Evolutionary conservation across 2,329 filamentous ascomycete genomes (phyloP).

Genomic region (Diaporthe destruens): DNA sequence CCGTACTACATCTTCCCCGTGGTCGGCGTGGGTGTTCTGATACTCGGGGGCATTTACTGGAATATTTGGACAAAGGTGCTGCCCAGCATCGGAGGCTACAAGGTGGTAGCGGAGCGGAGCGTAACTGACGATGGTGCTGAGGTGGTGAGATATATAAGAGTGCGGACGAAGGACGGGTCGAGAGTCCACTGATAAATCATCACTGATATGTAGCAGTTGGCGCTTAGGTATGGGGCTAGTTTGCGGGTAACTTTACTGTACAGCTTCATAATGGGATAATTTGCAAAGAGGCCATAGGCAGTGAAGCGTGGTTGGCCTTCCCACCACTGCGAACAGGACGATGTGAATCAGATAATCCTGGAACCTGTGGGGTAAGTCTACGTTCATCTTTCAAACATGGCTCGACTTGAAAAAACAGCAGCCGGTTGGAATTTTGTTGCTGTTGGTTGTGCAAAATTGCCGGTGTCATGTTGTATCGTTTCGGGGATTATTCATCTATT

Average conservation of each 20-base stretch:
- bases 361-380: too few relatives aligned
- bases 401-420: too few relatives aligned
- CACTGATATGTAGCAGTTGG: too few relatives aligned
- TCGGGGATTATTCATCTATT: too few relatives aligned
- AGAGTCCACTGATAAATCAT: background rate
- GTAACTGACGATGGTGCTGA: constrained; percentile 56
- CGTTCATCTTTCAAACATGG: too few relatives aligned
- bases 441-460: too few relatives aligned
- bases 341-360: too few relatives aligned
- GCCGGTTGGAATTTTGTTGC: too few relatives aligned
- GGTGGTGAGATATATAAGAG: constrained; percentile 56
- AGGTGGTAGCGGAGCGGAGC: constrained; percentile 58
- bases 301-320: background rate
- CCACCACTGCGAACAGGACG: background rate
- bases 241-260: background rate
- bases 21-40: constrained; percentile 64
- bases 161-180: constrained; percentile 25
- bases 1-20: constrained; percentile 70
- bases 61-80: constrained; percentile 63
- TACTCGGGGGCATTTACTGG: constrained; percentile 67
- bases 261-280: background rate
- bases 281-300: background rate
- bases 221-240: background rate
- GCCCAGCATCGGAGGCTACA: constrained; percentile 63
- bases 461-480: too few relatives aligned